Percentiles rank a stretch among this genome's conserved stretches.
phyloP scores from a whole-genome alignment of 1,284 basidiomycete genomes.

The Pyrrhoderma noxium region DNA sequence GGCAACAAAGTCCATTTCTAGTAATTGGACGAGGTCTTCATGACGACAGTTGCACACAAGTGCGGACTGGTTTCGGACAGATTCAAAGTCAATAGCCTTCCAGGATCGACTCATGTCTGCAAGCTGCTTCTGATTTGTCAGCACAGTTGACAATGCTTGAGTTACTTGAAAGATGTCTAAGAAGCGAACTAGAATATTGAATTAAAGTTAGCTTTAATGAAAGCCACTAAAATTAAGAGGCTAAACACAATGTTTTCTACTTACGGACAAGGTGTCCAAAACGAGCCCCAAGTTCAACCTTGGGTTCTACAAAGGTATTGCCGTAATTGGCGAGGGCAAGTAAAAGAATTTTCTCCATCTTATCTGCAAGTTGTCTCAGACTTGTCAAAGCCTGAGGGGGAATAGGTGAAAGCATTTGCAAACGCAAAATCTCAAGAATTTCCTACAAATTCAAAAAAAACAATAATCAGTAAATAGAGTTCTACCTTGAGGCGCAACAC shows the following conservation, averaged over 20 bases:
- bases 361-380: conserved; percentile 76
- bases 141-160: conserved; percentile 75
- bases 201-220: conserved; percentile 7
- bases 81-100: conserved; percentile 82
- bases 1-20: conserved; percentile 78
- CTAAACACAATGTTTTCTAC: conserved; percentile 28
- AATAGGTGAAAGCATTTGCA: conserved; percentile 76
- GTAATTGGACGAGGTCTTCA: conserved; percentile 74
- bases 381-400: conserved; percentile 57
- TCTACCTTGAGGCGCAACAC: not conserved
- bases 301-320: conserved; percentile 85
- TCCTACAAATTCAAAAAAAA: conserved; percentile 44
- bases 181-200: conserved; percentile 58
- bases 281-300: conserved; percentile 80
- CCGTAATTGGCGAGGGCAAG: conserved; percentile 75
- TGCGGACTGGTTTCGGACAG: conserved; percentile 84
- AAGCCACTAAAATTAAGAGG: not conserved
- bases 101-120: conserved; percentile 80
- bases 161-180: conserved; percentile 86
- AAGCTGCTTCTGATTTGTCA: conserved; percentile 79
- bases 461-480: not conserved
- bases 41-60: conserved; percentile 86
- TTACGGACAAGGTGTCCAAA: conserved; percentile 82
- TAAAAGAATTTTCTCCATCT: conserved; percentile 84
- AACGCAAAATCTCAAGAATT: conserved; percentile 76